phyloP scores from a whole-genome alignment of 1,284 basidiomycete species.

The Microbotryomycetes sp. region DNA sequence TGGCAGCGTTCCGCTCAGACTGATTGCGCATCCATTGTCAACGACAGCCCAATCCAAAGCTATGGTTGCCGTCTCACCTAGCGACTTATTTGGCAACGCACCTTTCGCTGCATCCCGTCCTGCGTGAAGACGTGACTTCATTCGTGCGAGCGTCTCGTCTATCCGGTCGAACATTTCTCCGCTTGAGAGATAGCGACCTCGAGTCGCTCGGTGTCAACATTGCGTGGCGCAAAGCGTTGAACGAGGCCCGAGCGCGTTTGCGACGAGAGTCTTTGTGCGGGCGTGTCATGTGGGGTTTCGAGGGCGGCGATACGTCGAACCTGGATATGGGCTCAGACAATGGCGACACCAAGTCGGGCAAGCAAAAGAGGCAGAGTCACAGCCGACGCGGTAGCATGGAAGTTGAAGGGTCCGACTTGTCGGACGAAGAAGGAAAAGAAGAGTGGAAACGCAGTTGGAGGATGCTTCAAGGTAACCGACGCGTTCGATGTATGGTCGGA shows the following conservation, averaged over 20 bases:
- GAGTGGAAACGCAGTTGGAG: slow-evolving; percentile 35
- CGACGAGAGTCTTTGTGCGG: slow-evolving; percentile 18
- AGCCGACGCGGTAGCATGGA: slow-evolving; percentile 6
- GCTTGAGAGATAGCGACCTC: slow-evolving; percentile 30
- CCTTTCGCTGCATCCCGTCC: slow-evolving; percentile 9
- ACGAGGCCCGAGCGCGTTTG: slow-evolving; percentile 19
- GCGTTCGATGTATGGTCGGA: slow-evolving; percentile 27
- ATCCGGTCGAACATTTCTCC: slow-evolving; percentile 31
- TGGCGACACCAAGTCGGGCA: background rate
- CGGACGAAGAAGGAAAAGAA: slow-evolving; percentile 23
- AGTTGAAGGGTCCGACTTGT: slow-evolving; percentile 11
- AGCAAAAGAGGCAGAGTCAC: background rate
- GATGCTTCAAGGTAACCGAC: slow-evolving; percentile 6
- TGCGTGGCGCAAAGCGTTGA: slow-evolving; percentile 11
- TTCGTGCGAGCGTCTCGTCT: slow-evolving; percentile 29
- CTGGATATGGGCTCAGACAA: background rate
- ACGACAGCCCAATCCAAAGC: slow-evolving; percentile 19
- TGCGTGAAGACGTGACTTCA: slow-evolving; percentile 24
- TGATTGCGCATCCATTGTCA: background rate
- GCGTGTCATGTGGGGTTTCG: slow-evolving; percentile 20
- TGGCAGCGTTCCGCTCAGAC: background rate
- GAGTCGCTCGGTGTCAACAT: slow-evolving; percentile 33
- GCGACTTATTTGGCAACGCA: slow-evolving; percentile 20
- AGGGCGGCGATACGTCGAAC: slow-evolving; percentile 1
- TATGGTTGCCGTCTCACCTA: slow-evolving; percentile 28